Evolutionary conservation across 495 filamentous ascomycete genomes (phyloP), one percentile per base, ranked within the genome.

Genomic region (Neurospora tetrasperma): DNA sequence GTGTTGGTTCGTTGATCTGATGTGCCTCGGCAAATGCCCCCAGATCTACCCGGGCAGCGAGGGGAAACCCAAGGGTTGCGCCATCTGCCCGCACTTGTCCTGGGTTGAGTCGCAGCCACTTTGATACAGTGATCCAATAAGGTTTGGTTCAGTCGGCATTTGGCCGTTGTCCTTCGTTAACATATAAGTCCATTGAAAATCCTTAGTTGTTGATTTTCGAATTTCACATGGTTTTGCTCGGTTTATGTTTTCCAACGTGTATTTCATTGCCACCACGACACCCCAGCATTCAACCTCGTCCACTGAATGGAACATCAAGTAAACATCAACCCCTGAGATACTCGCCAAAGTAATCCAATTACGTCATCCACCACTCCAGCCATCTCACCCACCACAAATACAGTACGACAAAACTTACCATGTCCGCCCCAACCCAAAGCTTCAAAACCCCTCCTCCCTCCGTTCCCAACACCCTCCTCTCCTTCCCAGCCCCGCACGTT

Each of bases 401-500:
- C 66, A 16, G 16, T 18, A 35, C 42, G 16, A 18, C 18, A 35
- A 42, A 16, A 18, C 12, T 18, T 39, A 68, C 27, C 48, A 62
- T 54, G 71, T 62, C 48, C 73, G 76, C 14, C 75, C 78, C 5
- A 59, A 70, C 18, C 75, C 78, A 6, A 59, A 70, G 0, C 46
- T 70, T 82, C 70, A 74, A 73, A 4, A 75, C 77, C 14, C 74
- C 76, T 3, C 82, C 81, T 0, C 82, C 82, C 3, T 40, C 74
- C 9, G 80, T 84, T n/a, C 78, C 77, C 16, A 76, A 85, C 74
- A 79, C 83, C 70, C 48, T 84, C 71, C 72, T 90, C 74, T 83
- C 87, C 71, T 90, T 88, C 79, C 90, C 89, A 0, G 73, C 77
- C 2, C 84, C 84, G 4, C 80, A 87, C 73, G 82, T 90, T 75